A percentile compares a stretch with the other conserved stretches of the same genome.
Evolutionary conservation across 2,329 filamentous ascomycete genomes (phyloP).

Genomic region (Berkeleyomyces basicola): DNA sequence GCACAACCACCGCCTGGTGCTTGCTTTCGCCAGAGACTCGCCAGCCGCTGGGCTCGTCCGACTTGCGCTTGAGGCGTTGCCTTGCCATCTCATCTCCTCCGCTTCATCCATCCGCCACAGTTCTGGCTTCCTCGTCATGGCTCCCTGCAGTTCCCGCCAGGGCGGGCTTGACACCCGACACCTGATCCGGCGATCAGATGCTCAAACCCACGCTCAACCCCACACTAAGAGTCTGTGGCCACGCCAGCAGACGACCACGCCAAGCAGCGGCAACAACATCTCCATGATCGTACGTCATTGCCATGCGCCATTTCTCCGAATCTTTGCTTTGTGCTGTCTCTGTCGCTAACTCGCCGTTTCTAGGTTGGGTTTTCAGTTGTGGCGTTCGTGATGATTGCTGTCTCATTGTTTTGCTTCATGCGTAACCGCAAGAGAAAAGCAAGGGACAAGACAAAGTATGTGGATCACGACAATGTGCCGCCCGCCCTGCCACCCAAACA

Average conservation of each 20-base stretch:
- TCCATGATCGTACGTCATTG: conserved; percentile 9
- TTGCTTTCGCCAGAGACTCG: not conserved
- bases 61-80: not conserved
- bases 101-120: not conserved
- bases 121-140: not conserved
- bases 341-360: not conserved
- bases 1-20: not conserved
- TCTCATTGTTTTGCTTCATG: conserved; percentile 13
- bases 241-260: not conserved
- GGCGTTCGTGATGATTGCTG: conserved; percentile 7
- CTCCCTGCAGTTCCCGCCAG: not conserved
- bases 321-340: not conserved
- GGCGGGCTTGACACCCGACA: not conserved
- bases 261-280: conserved; percentile 5
- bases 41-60: not conserved
- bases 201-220: not conserved
- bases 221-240: not conserved
- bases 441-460: conserved; percentile 9
- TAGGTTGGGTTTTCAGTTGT: conserved; percentile 12
- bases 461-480: not conserved
- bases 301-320: not conserved
- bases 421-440: conserved; percentile 12
- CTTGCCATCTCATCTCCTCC: not conserved
- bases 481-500: not conserved
- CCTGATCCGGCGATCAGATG: not conserved